phyloP scores from a whole-genome alignment of 2,329 filamentous ascomycete species.

The Aspergillus sp. region DNA sequence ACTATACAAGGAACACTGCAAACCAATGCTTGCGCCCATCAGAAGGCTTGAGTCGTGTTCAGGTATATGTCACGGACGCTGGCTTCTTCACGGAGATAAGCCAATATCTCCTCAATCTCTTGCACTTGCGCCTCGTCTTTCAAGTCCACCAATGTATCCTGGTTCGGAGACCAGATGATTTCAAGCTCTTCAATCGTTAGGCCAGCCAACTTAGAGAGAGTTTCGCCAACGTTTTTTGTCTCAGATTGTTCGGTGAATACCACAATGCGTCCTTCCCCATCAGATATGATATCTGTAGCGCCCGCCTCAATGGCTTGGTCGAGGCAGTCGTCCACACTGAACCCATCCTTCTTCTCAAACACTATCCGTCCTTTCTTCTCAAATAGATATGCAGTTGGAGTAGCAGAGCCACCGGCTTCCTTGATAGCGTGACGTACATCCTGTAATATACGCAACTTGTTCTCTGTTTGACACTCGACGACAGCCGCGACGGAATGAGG shows the following conservation, averaged over 20 bases:
- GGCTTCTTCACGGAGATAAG: conserved; percentile 58
- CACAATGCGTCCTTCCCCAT: conserved; percentile 68
- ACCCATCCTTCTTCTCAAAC: conserved; percentile 60
- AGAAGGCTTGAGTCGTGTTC: conserved; percentile 52
- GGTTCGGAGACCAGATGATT: conserved; percentile 81
- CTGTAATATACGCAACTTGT: conserved; percentile 69
- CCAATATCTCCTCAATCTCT: conserved; percentile 59
- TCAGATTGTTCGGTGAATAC: conserved; percentile 68
- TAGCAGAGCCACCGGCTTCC: conserved; percentile 65
- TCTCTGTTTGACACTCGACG: conserved; percentile 83
- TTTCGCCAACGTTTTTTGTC: conserved; percentile 63
- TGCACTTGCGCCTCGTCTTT: conserved; percentile 57
- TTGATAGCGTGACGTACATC: conserved; percentile 73
- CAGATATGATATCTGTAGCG: conserved; percentile 56
- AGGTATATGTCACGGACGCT: conserved; percentile 78
- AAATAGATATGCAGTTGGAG: conserved; percentile 82
- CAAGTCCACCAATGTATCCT: conserved; percentile 70
- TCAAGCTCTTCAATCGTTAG: conserved; percentile 72
- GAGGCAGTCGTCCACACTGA: conserved; percentile 68
- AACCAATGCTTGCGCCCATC: neutral
- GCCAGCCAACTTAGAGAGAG: conserved; percentile 61
- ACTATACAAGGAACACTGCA: neutral
- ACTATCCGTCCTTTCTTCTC: conserved; percentile 73
- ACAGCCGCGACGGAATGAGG: conserved; percentile 73
- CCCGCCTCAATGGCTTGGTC: conserved; percentile 84